Evolutionary conservation across 345 rosid species (phyloP).

Genomic region (Leavenworthia alabamica): DNA sequence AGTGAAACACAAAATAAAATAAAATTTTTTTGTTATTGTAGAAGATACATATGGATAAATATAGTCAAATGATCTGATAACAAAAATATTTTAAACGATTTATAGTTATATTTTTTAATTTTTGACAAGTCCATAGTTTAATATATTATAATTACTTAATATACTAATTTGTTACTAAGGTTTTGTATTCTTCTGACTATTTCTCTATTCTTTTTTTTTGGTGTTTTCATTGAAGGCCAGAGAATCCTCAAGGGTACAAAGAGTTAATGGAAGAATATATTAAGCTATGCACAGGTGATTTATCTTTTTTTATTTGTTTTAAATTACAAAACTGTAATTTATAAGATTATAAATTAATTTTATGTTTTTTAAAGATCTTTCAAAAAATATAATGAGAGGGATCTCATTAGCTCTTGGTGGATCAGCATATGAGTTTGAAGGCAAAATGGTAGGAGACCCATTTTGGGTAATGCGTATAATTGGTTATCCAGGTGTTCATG

Average conservation of each 20-base stretch:
- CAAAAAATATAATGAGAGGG: conserved; percentile 66
- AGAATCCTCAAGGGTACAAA: conserved; percentile 45
- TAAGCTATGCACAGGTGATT: conserved; percentile 54
- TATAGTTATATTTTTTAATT: neutral
- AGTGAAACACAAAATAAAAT: neutral
- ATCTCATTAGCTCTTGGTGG: conserved; percentile 65
- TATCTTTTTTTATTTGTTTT: neutral
- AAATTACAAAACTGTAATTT: neutral
- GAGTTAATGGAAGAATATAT: conserved; percentile 54
- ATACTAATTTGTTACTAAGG: neutral
- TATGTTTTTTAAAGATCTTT: conserved; percentile 42
- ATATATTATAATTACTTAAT: too few species aligned
- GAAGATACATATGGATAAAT: neutral
- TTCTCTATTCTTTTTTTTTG: neutral
- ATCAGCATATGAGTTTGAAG: conserved; percentile 60
- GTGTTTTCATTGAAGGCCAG: conserved; percentile 47
- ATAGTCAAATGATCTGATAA: neutral
- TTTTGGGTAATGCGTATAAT: conserved; percentile 78
- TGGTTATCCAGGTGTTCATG: conserved; percentile 54
- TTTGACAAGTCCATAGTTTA: too few species aligned
- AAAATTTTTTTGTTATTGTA: neutral
- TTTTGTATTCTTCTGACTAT: neutral
- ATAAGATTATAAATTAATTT: neutral
- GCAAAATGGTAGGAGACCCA: conserved; percentile 61
- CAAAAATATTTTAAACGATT: too few species aligned